Evolutionary conservation across 78 protist species (phyloP), one percentile per base, ranked within the genome.

Genomic region (Dictyostelium citrinum): DNA sequence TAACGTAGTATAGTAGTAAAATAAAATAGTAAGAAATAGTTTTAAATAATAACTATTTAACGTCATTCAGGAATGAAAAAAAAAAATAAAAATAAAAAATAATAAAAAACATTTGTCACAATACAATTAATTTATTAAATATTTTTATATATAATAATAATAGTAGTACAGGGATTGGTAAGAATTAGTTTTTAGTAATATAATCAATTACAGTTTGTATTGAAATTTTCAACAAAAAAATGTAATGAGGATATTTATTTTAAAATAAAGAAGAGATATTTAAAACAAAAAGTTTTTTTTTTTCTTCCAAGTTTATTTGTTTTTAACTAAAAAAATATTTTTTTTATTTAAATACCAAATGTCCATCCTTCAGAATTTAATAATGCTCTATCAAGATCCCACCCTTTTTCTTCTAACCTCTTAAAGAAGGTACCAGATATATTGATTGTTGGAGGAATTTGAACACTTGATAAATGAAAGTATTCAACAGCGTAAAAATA

Each of bases 401-500:
- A 77, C 27, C 82, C 82, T 24, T 45, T 20, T 45, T 77, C 64
- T 6, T 45, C 64, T 3, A 77, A 45, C 11, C 55, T 41, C 6
- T 77, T 77, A 46, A 45, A 77, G 37, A 77, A 77, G 2, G 58
- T 20, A 14, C 31, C 33, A 33, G 24, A 29, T 16, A 70, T 70
- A 29, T 31, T 33, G 22, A 70, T 60, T 5, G 82, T 16, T n/a
- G 55, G 64, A 27, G 37, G 45, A 27, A 27, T 45, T 37, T 39
- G n/a, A 45, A 17, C 24, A 17, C 41, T 45, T 10, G 58, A 27
- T 3, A 29, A 45, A 45, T 33, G 43, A 77, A 45, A 22, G 31
- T 77, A 77, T 24, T 77, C 60, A 77, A 77, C 31, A 3, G 82
- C 51, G n/a, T 39, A 45, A 31, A 77, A 77, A 77, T 77, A 77